phyloP scores from a whole-genome alignment of 2,329 filamentous ascomycete genomes.

The Parafenestella ontariensis region DNA sequence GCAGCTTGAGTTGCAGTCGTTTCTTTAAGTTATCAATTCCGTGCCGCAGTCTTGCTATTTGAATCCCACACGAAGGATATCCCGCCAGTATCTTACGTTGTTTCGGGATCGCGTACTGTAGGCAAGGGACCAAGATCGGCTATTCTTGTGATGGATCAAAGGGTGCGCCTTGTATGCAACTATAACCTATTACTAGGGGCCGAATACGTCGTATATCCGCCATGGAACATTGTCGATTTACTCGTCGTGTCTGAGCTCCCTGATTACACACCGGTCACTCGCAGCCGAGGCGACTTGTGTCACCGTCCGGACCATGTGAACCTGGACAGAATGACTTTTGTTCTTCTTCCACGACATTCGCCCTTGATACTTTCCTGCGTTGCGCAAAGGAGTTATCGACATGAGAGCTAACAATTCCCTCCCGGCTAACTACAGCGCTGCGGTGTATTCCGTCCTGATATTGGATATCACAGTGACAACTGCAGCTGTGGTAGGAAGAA shows the following conservation, averaged over 20 bases:
- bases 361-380: not conserved
- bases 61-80: not conserved
- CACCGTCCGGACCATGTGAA: not conserved
- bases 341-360: not conserved
- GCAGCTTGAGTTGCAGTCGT: not conserved
- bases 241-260: not conserved
- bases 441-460: conserved; percentile 5
- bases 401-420: conserved; percentile 8
- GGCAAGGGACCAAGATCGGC: not conserved
- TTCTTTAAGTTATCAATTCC: not conserved
- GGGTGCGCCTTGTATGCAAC: not conserved
- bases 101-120: not conserved
- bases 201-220: not conserved
- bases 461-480: conserved; percentile 11
- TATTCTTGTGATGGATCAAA: not conserved
- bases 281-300: not conserved
- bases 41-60: not conserved
- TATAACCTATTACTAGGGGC: not conserved
- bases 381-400: not conserved
- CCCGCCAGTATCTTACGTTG: not conserved
- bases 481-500: conserved; percentile 3
- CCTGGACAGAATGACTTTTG: not conserved
- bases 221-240: not conserved
- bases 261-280: not conserved
- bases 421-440: conserved; percentile 5